phyloP scores from a whole-genome alignment of 1,284 basidiomycete species.

The Ganoderma meredithae region DNA sequence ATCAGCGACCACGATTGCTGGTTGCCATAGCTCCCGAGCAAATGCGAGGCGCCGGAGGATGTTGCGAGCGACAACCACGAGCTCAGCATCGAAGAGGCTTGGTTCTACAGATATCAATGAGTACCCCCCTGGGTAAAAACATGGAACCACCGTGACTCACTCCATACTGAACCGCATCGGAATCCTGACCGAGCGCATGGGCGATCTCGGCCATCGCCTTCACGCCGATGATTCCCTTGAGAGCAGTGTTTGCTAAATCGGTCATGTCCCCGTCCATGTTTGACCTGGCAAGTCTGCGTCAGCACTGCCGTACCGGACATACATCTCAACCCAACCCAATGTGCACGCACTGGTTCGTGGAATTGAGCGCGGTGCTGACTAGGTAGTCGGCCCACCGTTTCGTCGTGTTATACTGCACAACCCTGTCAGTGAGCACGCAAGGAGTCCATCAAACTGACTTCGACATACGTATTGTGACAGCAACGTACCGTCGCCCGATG shows the following conservation, averaged over 20 bases:
- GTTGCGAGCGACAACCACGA: slow-evolving; percentile 42
- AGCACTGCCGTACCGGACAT: background rate
- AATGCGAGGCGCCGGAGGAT: slow-evolving; percentile 47
- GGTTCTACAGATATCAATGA: slow-evolving; percentile 18
- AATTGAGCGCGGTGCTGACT: slow-evolving; percentile 62
- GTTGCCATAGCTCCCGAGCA: slow-evolving; percentile 50
- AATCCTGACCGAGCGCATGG: slow-evolving; percentile 54
- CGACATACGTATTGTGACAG: slow-evolving; percentile 56
- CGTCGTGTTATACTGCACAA: slow-evolving; percentile 55
- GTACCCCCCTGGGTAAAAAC: no score
- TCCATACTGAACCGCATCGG: slow-evolving; percentile 55
- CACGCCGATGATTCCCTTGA: slow-evolving; percentile 76
- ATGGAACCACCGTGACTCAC: slow-evolving; percentile 40
- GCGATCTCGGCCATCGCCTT: slow-evolving; percentile 69
- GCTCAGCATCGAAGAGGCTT: slow-evolving; percentile 33
- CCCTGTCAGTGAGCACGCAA: background rate
- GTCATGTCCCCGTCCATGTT: slow-evolving; percentile 53
- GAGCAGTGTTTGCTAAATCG: slow-evolving; percentile 80
- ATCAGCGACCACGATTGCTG: slow-evolving; percentile 61
- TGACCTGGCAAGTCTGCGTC: slow-evolving; percentile 46
- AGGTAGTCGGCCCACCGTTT: slow-evolving; percentile 77
- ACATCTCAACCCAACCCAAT: background rate
- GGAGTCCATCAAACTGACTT: no score
- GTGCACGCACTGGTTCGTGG: slow-evolving; percentile 53
- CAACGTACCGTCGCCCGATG: slow-evolving; percentile 60